Conservation (phyloP, 2,329 filamentous ascomycete genomes). For the Apiospora phragmitis region DNA sequence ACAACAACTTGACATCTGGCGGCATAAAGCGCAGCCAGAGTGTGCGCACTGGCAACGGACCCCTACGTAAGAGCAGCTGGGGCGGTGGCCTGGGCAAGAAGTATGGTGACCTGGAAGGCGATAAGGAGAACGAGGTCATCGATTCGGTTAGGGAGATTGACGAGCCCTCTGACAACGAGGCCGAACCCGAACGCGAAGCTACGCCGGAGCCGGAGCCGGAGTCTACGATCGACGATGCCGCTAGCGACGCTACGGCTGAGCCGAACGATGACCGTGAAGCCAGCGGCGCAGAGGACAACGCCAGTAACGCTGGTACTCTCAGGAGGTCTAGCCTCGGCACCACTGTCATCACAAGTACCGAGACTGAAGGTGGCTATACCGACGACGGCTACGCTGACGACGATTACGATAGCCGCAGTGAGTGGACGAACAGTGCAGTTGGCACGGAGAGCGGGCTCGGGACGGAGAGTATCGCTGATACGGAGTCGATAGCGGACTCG, state of each 20-base stretch:
- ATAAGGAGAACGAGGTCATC: conserved; percentile 60
- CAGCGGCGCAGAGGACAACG: conserved; percentile 21
- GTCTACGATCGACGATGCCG: conserved; percentile 30
- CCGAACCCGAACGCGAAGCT: conserved; percentile 29
- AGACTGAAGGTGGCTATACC: conserved; percentile 25
- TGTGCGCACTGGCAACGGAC: conserved; percentile 50
- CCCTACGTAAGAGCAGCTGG: conserved; percentile 70
- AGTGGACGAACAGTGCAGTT: conserved; percentile 49
- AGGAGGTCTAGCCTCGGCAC: conserved; percentile 50
- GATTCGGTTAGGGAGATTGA: conserved; percentile 59
- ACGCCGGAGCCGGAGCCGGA: conserved; percentile 7
- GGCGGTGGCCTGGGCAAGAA: conserved; percentile 43
- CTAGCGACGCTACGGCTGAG: conserved; percentile 25
- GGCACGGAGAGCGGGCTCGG: conserved; percentile 27
- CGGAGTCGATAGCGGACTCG: conserved; percentile 28
- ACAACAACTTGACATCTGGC: conserved; percentile 65
- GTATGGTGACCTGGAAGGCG: conserved; percentile 47
- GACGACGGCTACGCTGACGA: conserved; percentile 37
- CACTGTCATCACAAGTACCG: conserved; percentile 42
- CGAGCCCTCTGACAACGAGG: conserved; percentile 37
- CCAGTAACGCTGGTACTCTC: conserved; percentile 53
- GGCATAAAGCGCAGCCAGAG: conserved; percentile 77
- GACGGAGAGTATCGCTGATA: conserved; percentile 30
- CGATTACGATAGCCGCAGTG: conserved; percentile 41
- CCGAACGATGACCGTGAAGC: conserved; percentile 11